These are phyloP conservation scores for Phragmites australis DNA, from an alignment of 176 grass and related monocot genomes.

Conservation along the genomic window DNA sequence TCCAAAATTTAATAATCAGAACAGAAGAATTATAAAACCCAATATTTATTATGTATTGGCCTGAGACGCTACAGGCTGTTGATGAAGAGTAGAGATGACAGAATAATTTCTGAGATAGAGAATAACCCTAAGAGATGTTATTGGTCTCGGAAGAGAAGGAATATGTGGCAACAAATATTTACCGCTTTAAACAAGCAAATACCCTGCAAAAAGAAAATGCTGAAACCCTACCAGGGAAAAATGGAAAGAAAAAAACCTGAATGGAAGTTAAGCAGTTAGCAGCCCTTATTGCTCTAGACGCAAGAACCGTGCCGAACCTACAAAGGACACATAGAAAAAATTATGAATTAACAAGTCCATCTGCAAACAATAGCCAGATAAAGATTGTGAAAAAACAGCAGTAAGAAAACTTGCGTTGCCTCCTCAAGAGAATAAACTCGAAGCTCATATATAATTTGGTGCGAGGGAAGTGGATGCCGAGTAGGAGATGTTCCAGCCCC, in stretches of 20 bases:
- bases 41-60: background rate
- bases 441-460: constrained; percentile 97
- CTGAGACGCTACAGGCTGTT: background rate
- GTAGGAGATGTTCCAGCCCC: constrained; percentile 88
- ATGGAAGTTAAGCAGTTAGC: constrained; percentile 98
- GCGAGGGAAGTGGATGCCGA: constrained; percentile 79
- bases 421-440: constrained; percentile 96
- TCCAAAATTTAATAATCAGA: constrained; percentile 28
- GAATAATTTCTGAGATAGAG: background rate
- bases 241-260: constrained; percentile 55
- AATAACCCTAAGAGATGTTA: background rate
- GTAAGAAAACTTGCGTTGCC: constrained; percentile 17
- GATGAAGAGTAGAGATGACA: background rate
- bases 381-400: background rate
- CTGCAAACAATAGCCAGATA: background rate
- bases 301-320: constrained; percentile 80
- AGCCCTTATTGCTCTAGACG: constrained; percentile 87
- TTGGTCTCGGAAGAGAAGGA: background rate
- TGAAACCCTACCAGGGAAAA: background rate
- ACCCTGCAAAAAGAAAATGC: background rate
- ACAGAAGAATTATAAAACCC: background rate
- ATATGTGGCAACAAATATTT: background rate
- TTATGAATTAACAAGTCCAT: background rate
- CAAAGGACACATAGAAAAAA: background rate
- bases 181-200: background rate